A percentile compares a stretch with the other conserved stretches of the same genome.
Conservation (phyloP, 169 alveolate genomes). For the Hepatocystis sp. region DNA sequence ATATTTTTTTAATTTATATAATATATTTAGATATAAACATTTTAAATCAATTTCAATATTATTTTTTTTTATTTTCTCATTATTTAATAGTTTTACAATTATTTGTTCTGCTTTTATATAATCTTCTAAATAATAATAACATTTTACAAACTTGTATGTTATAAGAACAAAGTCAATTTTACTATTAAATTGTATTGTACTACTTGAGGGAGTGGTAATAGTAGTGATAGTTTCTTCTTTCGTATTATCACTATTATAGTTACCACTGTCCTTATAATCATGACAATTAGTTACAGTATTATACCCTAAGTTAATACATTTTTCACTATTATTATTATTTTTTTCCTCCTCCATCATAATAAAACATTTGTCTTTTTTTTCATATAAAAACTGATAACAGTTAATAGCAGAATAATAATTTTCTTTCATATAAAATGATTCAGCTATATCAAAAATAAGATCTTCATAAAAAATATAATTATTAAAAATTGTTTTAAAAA, state of each 20-base stretch:
- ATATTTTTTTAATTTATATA: conserved; percentile 48
- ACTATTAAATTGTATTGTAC: conserved; percentile 3
- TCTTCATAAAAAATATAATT: conserved; percentile 21
- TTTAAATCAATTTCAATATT: conserved; percentile 56
- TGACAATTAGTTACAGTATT: background rate
- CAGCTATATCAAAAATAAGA: conserved; percentile 29
- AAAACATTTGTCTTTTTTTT: too few species aligned
- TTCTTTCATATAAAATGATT: conserved; percentile 17
- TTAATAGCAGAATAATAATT: conserved; percentile 31
- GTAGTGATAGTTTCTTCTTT: too few species aligned
- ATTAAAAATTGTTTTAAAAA: conserved; percentile 2
- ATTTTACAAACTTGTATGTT: conserved; percentile 35
- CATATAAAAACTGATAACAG: conserved; percentile 16
- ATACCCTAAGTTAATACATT: background rate
- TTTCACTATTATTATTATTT: background rate
- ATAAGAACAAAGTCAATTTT: conserved; percentile 8
- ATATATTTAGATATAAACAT: conserved; percentile 35
- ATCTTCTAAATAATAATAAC: conserved; percentile 42
- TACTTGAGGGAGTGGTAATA: background rate
- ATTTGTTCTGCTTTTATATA: conserved; percentile 47
- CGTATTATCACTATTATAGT: background rate
- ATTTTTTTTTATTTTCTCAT: conserved; percentile 18
- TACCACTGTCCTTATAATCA: too few species aligned
- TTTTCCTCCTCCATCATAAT: too few species aligned
- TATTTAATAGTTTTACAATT: conserved; percentile 27